Evolutionary conservation across 2,329 filamentous ascomycete genomes (phyloP), one percentile per base, ranked within the genome.

Genomic region (Pseudovirgaria hyperparasitica): DNA sequence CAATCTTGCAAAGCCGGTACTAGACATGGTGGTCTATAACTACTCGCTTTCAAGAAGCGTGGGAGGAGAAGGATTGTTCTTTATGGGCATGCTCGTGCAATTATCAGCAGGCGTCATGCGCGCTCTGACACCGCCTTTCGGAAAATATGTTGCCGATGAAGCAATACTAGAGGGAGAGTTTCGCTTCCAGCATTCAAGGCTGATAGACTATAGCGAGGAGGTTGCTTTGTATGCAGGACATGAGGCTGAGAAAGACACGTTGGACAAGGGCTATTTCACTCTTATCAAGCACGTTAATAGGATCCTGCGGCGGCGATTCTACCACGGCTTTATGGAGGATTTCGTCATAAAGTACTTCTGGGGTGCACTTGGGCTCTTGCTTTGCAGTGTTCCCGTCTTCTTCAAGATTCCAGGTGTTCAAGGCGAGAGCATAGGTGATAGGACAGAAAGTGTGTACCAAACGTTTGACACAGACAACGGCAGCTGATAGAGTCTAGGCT

Each of bases 261-360:
- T 98, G 28, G 90, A 98, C 57, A 96, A 96, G 60, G 87, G 90
- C 10, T 98, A 98, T 56, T 98, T 98, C 49, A 98, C 90, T 2
- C 67, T 98, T 19, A 98, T 98, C 62, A 96, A 94, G 58, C 90
- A 98, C 57, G 87, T 98, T 49, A 98, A 98, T 55, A 77, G 92
- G 46, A 94, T 96, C 38, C 60, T 98, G 35, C 71, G 86, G 20
- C 69, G 82, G 35, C 73, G 90, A 25, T 81, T 98, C 52, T 96
- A 96, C 54, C 87, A 98, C 52, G 87, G 86, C n/a, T 78, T 98
- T 45, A 94, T 96, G 87, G 90, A 98, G 52, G 90, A 98, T 54
- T 98, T 94, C 55, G 84, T 96, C 31, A 93, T 98, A 57, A 98
- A 98, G 56, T 98, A 98, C 52, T 90, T 96, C 57, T 98, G 90